Evolutionary conservation across 768 basidiomycete genomes (phyloP).

Genomic region (Termitomyces eurrhizus): DNA sequence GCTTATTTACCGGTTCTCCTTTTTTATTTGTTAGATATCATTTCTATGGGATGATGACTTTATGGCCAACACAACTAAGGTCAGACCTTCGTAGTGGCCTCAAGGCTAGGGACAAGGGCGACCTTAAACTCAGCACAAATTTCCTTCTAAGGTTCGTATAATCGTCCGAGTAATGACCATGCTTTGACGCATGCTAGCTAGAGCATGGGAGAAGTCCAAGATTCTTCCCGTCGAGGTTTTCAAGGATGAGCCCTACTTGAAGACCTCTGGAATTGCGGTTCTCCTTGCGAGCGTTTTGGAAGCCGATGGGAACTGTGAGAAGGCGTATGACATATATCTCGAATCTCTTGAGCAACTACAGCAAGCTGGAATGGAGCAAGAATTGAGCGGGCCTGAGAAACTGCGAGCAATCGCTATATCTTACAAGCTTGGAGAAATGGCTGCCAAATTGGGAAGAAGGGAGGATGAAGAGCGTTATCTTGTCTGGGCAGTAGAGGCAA

Average conservation of each 20-base stretch:
- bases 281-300: constrained; percentile 57
- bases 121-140: constrained; percentile 45
- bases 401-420: constrained; percentile 37
- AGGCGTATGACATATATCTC: constrained; percentile 36
- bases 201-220: constrained; percentile 55
- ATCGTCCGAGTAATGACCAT: neutral
- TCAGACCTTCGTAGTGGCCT: constrained; percentile 63
- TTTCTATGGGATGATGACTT: constrained; percentile 52
- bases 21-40: constrained; percentile 36
- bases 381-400: constrained; percentile 25
- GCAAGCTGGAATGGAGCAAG: constrained; percentile 17
- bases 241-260: constrained; percentile 51
- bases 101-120: constrained; percentile 55
- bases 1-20: neutral
- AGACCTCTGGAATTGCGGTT: constrained; percentile 64
- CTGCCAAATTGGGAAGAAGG: constrained; percentile 27
- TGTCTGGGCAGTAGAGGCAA: constrained; percentile 37
- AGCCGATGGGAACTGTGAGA: constrained; percentile 27
- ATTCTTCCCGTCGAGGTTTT: constrained; percentile 35
- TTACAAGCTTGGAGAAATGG: constrained; percentile 42
- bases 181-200: constrained; percentile 23
- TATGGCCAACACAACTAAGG: constrained; percentile 66
- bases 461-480: constrained; percentile 43
- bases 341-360: constrained; percentile 32
- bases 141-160: constrained; percentile 50